Conservation (phyloP, 176 grass and related monocot genomes). For the Luzula sylvatica region DNA sequence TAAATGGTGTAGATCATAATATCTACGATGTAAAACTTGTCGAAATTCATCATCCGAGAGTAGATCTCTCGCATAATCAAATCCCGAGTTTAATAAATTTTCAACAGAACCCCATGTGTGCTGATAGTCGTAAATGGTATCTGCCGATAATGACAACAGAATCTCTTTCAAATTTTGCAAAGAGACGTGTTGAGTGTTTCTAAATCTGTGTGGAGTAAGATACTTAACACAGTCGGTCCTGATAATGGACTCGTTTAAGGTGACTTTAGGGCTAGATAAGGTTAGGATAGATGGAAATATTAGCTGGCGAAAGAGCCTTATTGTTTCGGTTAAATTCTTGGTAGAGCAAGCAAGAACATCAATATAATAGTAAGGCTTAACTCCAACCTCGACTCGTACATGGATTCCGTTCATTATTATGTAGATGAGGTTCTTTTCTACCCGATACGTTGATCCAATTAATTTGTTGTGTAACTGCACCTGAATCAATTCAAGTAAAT, state of each 20-base stretch:
- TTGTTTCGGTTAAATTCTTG: constrained; percentile 73
- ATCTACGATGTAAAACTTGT: constrained; percentile 68
- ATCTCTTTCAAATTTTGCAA: constrained; percentile 70
- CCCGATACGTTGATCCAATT: constrained; percentile 37
- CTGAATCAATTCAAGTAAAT: constrained; percentile 25
- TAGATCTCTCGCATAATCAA: constrained; percentile 56
- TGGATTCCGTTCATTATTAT: constrained; percentile 59
- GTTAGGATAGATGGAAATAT: constrained; percentile 60
- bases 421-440: constrained; percentile 77
- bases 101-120: constrained; percentile 66
- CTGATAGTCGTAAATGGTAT: constrained; percentile 70
- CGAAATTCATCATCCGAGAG: constrained; percentile 78
- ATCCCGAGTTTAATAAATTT: constrained; percentile 45
- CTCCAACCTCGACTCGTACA: constrained; percentile 48
- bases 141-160: constrained; percentile 63
- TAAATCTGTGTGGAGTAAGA: constrained; percentile 53
- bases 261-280: constrained; percentile 41
- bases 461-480: constrained; percentile 78
- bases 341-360: constrained; percentile 74
- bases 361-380: constrained; percentile 41
- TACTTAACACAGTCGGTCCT: constrained; percentile 54
- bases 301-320: constrained; percentile 56
- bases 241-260: constrained; percentile 64
- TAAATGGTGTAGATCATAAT: constrained; percentile 82
- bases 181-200: constrained; percentile 45